Evolutionary conservation across 2,329 filamentous ascomycete species (phyloP).

Genomic region (Dryadomyces quercus-mongolicae): DNA sequence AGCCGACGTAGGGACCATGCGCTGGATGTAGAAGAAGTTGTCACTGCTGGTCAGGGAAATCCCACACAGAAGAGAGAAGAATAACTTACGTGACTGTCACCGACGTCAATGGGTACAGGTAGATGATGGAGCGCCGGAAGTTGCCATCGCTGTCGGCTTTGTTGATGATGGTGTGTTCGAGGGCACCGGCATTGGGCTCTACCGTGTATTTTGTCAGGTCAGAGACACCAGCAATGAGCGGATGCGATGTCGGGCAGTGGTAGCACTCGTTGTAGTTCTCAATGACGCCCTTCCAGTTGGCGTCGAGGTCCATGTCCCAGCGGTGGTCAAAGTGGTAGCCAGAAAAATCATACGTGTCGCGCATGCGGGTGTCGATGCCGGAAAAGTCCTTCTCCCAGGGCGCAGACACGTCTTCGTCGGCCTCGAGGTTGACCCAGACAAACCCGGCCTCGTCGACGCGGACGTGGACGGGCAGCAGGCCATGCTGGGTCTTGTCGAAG

Average conservation of each 20-base stretch:
- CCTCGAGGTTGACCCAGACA: constrained; percentile 22
- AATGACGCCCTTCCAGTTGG: constrained; percentile 28
- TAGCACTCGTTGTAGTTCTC: constrained; percentile 39
- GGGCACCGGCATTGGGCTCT: constrained; percentile 16
- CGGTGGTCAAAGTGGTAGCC: constrained; percentile 14
- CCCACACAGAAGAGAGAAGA: neutral
- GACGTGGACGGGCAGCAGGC: constrained; percentile 32
- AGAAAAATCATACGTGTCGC: constrained; percentile 13
- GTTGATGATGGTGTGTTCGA: constrained; percentile 9
- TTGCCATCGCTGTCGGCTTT: constrained; percentile 6
- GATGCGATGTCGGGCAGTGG: constrained; percentile 36
- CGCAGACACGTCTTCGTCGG: constrained; percentile 17
- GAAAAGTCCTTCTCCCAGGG: constrained; percentile 22
- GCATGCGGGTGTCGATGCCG: constrained; percentile 1
- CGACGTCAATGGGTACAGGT: constrained; percentile 26
- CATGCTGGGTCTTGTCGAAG: constrained; percentile 28
- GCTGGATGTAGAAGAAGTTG: constrained; percentile 39
- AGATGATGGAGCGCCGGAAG: constrained; percentile 20
- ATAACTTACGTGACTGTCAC: constrained; percentile 25
- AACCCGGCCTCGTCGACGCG: constrained; percentile 21
- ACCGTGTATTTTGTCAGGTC: constrained; percentile 31
- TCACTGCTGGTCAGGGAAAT: constrained; percentile 15
- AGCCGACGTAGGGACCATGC: constrained; percentile 33
- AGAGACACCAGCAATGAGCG: constrained; percentile 28
- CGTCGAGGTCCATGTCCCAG: constrained; percentile 20